Base-by-base conservation (phyloP, 2,329 filamentous ascomycete species). In the Aspergillus pseudoviridinutans region DNA sequence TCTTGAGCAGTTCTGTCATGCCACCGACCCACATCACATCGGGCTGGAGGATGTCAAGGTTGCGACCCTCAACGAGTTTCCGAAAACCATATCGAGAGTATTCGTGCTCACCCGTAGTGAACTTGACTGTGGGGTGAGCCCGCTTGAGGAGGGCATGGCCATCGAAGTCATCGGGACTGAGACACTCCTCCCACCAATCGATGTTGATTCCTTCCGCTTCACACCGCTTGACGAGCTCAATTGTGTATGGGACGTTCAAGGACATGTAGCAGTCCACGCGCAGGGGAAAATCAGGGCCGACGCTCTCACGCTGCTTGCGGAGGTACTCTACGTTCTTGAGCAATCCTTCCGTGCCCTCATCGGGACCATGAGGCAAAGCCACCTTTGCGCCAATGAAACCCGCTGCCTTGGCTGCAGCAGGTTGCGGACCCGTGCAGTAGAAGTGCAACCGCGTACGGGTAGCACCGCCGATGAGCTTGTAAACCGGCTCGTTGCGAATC, bases 221-320 rank as follows among this genome's bases (percentile, higher is more conserved):
- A 71, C 88, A 91, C 53, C 87, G 88, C 77, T 92, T 90, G 59
- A 90, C 92, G 25, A 97, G 82, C 75, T 96, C 89, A 65, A 97
- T 96, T 3, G 91, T 96, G 78, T 97, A 97, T 1, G 90, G 80
- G 27, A 97, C 92, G 68, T 92, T 96, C 69, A 97, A 80, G 65
- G 89, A 92, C 92, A 97, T 97, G 78, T 96, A 97, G 81, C 92
- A 97, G 78, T 97, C 92, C 4, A 97, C 92, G 81, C 95, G 92
- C 64, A 97, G 82, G 49, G 92, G 92, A 73, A 94, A 97, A 73
- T 96, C 90, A 0, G 91, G 90, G 0, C 92, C 92, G 47, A 97
- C 88, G 55, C 85, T 85, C 70, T 92, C 89, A 55, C 92, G 86
- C 75, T 96, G 91, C 75, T 90, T 88, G 65, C 88, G 86, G 51